Evolutionary conservation across 1,284 basidiomycete genomes (phyloP).

Genomic region (Tilletia horrida): DNA sequence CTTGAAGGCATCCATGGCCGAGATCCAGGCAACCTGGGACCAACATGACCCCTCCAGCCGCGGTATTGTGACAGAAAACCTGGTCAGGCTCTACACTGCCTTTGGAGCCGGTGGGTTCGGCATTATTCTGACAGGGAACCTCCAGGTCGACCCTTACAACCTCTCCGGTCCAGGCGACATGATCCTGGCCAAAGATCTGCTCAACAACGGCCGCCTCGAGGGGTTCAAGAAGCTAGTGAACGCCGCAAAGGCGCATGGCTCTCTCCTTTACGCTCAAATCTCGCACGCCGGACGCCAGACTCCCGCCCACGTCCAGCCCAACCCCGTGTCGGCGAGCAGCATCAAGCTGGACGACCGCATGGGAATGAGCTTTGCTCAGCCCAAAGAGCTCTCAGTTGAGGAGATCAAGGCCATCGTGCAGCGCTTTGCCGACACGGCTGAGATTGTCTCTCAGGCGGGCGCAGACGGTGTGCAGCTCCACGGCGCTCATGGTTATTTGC

Average conservation of each 20-base stretch:
- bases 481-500: constrained; percentile 51
- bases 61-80: constrained; percentile 40
- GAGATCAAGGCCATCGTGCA: constrained; percentile 33
- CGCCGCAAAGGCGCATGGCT: constrained; percentile 56
- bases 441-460: constrained; percentile 52
- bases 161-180: constrained; percentile 78
- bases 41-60: constrained; percentile 41
- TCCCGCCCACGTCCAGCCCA: constrained; percentile 27
- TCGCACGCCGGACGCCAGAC: constrained; percentile 58
- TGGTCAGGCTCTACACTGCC: constrained; percentile 44
- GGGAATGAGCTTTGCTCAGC: constrained; percentile 29
- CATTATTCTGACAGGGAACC: constrained; percentile 44
- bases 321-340: constrained; percentile 43
- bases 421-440: constrained; percentile 56
- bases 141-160: constrained; percentile 65
- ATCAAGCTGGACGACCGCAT: constrained; percentile 41
- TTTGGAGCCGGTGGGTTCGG: constrained; percentile 47
- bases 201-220: constrained; percentile 2
- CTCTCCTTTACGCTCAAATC: constrained; percentile 57
- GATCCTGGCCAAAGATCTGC: constrained; percentile 60
- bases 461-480: constrained; percentile 59
- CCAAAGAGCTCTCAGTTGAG: constrained; percentile 35
- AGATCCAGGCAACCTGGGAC: constrained; percentile 44
- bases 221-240: background rate
- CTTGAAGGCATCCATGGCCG: constrained; percentile 50